Base-by-base conservation (phyloP, 768 basidiomycete species). In the Boletus barrowsii region DNA sequence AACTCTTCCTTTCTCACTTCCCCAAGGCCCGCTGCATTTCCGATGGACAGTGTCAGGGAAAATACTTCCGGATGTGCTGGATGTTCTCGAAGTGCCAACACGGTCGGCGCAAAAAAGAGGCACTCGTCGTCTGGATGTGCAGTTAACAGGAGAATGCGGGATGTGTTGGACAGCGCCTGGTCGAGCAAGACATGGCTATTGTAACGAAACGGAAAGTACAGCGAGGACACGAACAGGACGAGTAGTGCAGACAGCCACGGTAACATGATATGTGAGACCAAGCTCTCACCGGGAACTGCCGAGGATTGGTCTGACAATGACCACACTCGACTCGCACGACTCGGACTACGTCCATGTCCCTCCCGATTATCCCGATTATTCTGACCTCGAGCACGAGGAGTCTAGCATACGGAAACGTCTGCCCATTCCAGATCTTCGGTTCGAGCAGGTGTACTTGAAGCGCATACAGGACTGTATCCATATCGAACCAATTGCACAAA, bases 111-210 rank as follows among this genome's bases (percentile, higher is more conserved):
- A 68, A 98, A 98, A 78, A 98, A 98, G 79, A 95, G 82, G 68
- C 84, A 86, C 73, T 97, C 94, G 67, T 98, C 94, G 66, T 97
- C 94, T 3, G 94, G 94, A 67, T 98, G 94, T 26, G 94, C 93
- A 1, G 94, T 96, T 42, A 98, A 69, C 4, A 97, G 68, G 36
- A 93, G 75, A 33, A 90, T 66, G 24, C 65, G 58, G 24, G 64
- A 56, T 3, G 36, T 0, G 46, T 54, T 48, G 40, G 22, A 20
- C 10, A 18, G 17, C 17, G 40, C 8, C 22, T 49, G 40, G 49
- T 47, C 51, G 51, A 61, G 55, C 20, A 72, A 43, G 51, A 54
- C 44, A 30, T 64, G 54, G 48, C 36, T 59, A 44, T 70, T 68
- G 39, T 55, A 62, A 29, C 62, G 63, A 26, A 59, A 56, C 15